Base-by-base conservation (phyloP, 2,329 filamentous ascomycete genomes). In the Pseudophaeomoniella oleicola region DNA sequence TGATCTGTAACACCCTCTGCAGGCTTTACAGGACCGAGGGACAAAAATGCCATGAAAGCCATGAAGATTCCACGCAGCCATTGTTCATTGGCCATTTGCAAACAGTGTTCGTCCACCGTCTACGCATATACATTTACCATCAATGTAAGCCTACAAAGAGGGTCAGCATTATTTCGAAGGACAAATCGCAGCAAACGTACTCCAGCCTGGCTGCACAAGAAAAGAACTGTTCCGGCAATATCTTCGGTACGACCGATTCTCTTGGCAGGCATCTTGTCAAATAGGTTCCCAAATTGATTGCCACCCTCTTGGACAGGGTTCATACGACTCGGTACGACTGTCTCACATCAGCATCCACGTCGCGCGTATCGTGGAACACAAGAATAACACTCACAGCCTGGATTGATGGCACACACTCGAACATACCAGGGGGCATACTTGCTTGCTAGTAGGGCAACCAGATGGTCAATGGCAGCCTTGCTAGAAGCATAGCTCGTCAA, bases 401-500 rank as follows among this genome's bases (percentile, higher is more conserved):
- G 61, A 46, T 64, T 64, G 19, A 64, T 61, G 2, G 57, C 58
- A 32, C 53, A 50, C n/a, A 63, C 60, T 30, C 61, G 45, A 10
- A 63, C 56, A 49, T 63, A 63, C 43, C 56, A 62, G 36, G 53
- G 50, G 15, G 49, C 50, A 39, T 66, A 69, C 44, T 71, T 70
- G 4, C 57, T 55, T 4, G 67, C 66, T 38, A 71, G 42, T 37
- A 71, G 46, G 35, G 46, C 55, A 2, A 69, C 66, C 11, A 69
- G 45, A 52, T 71, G 66, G 47, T 70, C 66, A 1, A 65, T 68
- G 0, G 64, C 66, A 1, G 66, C 66, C 43, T 71, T 70, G 42
- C 63, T 69, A 0, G 60, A 48, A 0, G 65, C 65, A 41, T 71
- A 70, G 43, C 62, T 66, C 4, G 64, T 69, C 46, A 70, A 49